Base-by-base conservation (phyloP, 2,329 filamentous ascomycete species). In the Coleophoma cylindrospora region DNA sequence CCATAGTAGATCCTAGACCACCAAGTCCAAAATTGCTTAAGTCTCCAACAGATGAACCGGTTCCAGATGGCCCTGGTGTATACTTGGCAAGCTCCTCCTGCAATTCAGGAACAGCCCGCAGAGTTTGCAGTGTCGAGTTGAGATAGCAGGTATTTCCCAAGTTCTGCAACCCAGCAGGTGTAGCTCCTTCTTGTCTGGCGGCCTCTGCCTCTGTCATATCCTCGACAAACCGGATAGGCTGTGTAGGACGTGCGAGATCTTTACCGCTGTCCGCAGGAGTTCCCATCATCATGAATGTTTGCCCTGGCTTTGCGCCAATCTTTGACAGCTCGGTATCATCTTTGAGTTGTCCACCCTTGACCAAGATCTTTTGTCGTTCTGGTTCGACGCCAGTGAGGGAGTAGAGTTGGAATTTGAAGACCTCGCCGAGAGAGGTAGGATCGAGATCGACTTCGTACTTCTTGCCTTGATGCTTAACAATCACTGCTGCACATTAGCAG, bases 131-230 rank as follows among this genome's bases (percentile, higher is more conserved):
- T 0, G 92, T 96, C 45, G 94, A 94, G 76, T 99, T 99, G 64
- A 97, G 84, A 68, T 99, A 99, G 74, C 94, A 99, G 4, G 95
- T 99, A 70, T 99, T 99, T 60, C 95, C 94, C 54, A 96, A 75
- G 65, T 99, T 99, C 66, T 87, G 80, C 54, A 99, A 74, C 43
- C 94, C 94, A 50, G 91, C 87, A 2, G 95, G 94, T 43, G 80
- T 92, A 44, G 91, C 91, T 51, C 89, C 91, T 52, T 86, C 86
- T 65, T 87, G 81, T 68, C 84, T 84, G 19, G 94, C 92, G 47
- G 84, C 82, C 69, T 97, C 92, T 32, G 91, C 91, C 66, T 95
- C 91, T 22, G 89, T 95, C 92, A 99, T 96, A 68, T 99, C 94
- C 70, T 99, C 94, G 55, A 95, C 72, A 62, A 99, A 99, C 69